Conservation (phyloP, 2,329 filamentous ascomycete species). For the Cercospora sp. region DNA sequence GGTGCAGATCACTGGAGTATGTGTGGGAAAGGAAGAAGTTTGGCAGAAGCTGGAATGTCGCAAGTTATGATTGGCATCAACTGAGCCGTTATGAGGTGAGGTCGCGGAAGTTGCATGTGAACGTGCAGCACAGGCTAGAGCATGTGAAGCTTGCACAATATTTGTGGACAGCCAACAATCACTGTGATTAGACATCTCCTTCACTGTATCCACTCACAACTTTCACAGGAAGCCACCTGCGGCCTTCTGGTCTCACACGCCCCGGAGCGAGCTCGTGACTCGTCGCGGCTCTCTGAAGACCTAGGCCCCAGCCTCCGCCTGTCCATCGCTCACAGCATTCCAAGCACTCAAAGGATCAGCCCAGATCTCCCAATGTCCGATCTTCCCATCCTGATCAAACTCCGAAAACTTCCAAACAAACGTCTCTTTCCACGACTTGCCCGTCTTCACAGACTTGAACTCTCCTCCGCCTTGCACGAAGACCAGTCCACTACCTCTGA, state of each 20-base stretch:
- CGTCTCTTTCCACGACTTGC: constrained; percentile 3
- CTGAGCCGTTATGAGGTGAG: background rate
- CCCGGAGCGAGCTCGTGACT: background rate
- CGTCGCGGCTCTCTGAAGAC: too few relatives aligned
- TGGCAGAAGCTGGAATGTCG: background rate
- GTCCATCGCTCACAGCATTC: background rate
- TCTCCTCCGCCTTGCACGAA: constrained; percentile 4
- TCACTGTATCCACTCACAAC: background rate
- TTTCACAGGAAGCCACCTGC: too few relatives aligned
- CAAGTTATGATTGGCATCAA: background rate
- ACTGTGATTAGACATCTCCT: background rate
- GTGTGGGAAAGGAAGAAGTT: background rate
- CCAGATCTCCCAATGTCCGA: constrained; percentile 8
- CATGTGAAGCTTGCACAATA: background rate
- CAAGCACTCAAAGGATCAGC: constrained; percentile 10
- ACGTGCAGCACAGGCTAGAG: background rate
- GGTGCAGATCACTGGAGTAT: background rate
- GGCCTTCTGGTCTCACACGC: background rate
- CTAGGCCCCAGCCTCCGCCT: background rate
- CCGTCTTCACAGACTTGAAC: background rate
- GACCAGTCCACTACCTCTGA: background rate
- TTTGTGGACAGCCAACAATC: background rate
- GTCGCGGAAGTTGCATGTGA: background rate
- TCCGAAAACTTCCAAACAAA: constrained; percentile 2
- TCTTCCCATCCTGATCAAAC: constrained; percentile 1